Conservation (phyloP, 1,139 yeast genomes). For the Candida buenavistaensis region DNA sequence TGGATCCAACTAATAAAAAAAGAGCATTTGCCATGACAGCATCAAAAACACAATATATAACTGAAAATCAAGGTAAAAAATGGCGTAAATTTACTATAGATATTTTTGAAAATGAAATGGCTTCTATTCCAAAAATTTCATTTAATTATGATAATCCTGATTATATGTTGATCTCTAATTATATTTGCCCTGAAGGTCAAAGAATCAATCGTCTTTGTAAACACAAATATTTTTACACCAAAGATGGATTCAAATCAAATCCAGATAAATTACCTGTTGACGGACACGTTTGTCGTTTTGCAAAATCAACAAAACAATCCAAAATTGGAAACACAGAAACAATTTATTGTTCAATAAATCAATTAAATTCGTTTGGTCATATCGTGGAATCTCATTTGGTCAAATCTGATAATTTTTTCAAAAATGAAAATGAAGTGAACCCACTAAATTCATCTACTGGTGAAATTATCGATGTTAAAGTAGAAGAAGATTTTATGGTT, state of each 20-base stretch:
- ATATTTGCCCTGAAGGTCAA: conserved; percentile 33
- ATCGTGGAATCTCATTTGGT: conserved; percentile 43
- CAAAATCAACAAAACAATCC: conserved; percentile 44
- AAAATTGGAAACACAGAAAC: conserved; percentile 40
- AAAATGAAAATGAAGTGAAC: conserved; percentile 26
- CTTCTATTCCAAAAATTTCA: conserved; percentile 20
- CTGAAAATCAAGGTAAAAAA: conserved; percentile 56
- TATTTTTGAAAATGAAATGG: conserved; percentile 11
- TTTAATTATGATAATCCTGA: conserved; percentile 46
- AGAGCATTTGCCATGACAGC: conserved; percentile 56
- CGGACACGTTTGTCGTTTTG: conserved; percentile 50
- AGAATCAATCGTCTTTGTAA: conserved; percentile 30
- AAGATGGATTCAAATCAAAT: conserved; percentile 50
- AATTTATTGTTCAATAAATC: conserved; percentile 50
- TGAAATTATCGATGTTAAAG: conserved; percentile 45
- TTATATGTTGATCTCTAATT: conserved; percentile 37
- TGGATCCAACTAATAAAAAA: conserved; percentile 46
- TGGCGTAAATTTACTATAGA: conserved; percentile 50
- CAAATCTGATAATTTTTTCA: conserved; percentile 57
- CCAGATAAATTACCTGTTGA: conserved; percentile 38
- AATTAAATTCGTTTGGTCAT: conserved; percentile 44
- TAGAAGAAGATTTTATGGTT: conserved; percentile 53
- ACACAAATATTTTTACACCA: conserved; percentile 45
- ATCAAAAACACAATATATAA: conserved; percentile 42
- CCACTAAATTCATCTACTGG: conserved; percentile 33